A percentile compares a stretch with the other conserved stretches of the same genome.
Evolutionary conservation across 192 early-diverging fungal genomes (phyloP).

Genomic region (Dissophora globulifera): DNA sequence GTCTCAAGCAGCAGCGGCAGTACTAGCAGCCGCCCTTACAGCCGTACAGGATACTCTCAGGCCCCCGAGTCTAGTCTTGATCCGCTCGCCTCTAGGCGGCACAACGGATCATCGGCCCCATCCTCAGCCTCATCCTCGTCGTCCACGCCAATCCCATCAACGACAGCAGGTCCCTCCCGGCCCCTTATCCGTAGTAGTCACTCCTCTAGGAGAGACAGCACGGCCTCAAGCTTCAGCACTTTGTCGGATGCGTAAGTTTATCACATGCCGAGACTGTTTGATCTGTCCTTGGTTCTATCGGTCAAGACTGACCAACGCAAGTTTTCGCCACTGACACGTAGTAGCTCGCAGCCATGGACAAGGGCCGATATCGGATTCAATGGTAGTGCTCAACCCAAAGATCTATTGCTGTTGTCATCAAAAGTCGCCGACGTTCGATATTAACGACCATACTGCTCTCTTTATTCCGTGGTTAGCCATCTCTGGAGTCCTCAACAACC

Average conservation of each 20-base stretch:
- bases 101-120: slow-evolving; percentile 10
- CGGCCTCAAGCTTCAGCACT: slow-evolving; percentile 50
- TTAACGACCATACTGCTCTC: too few relatives aligned
- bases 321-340: background rate
- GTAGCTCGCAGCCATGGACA: slow-evolving; percentile 48
- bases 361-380: slow-evolving; percentile 82
- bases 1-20: background rate
- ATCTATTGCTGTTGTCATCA: too few relatives aligned
- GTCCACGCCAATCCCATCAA: slow-evolving; percentile 11
- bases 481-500: slow-evolving; percentile 80
- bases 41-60: slow-evolving; percentile 29
- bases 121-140: slow-evolving; percentile 6
- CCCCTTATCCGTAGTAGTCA: slow-evolving; percentile 28
- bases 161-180: slow-evolving; percentile 1
- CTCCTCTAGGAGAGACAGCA: slow-evolving; percentile 56
- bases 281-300: too few relatives aligned
- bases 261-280: background rate
- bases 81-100: slow-evolving; percentile 11
- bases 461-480: too few relatives aligned
- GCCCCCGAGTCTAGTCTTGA: slow-evolving; percentile 18
- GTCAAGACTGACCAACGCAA: background rate
- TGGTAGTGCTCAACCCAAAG: too few relatives aligned
- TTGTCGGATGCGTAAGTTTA: slow-evolving; percentile 41
- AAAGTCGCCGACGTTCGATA: too few relatives aligned
- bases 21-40: slow-evolving; percentile 20